phyloP scores from a whole-genome alignment of 2,329 filamentous ascomycete species.

The Dothideomycetidae sp. region DNA sequence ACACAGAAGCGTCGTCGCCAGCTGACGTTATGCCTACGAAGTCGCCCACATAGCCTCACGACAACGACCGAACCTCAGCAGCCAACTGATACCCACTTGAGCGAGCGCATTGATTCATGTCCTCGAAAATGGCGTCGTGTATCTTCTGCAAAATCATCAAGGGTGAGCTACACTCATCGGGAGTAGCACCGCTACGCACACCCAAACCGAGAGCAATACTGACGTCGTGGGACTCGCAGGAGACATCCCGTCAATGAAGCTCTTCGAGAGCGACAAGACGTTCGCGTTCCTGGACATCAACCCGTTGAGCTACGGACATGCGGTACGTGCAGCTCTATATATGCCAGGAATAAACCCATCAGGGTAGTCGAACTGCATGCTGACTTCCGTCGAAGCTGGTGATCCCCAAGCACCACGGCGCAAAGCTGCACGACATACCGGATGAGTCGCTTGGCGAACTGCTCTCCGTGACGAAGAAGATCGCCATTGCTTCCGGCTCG shows the following conservation, averaged over 20 bases:
- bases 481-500: constrained; percentile 62
- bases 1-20: too few relatives aligned
- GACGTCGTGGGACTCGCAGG: constrained; percentile 41
- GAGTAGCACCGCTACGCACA: constrained; percentile 7
- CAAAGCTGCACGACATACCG: constrained; percentile 81
- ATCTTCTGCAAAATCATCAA: constrained; percentile 99
- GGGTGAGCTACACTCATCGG: constrained; percentile 37
- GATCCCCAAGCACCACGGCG: constrained; percentile 89
- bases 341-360: not conserved
- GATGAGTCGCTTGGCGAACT: constrained; percentile 76
- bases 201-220: not conserved
- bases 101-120: too few relatives aligned
- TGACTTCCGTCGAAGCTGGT: constrained; percentile 51
- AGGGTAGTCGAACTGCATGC: constrained; percentile 4
- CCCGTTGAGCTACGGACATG: constrained; percentile 75
- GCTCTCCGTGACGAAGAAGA: constrained; percentile 74
- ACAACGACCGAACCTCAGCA: too few relatives aligned
- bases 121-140: constrained; percentile 43
- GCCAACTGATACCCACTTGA: too few relatives aligned
- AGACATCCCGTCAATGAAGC: constrained; percentile 91
- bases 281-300: constrained; percentile 94
- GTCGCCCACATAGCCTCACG: too few relatives aligned
- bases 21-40: too few relatives aligned
- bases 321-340: constrained; percentile 41
- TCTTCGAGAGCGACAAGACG: constrained; percentile 87